phyloP scores from a whole-genome alignment of 805 yeast species.

The Spathaspora sp. region DNA sequence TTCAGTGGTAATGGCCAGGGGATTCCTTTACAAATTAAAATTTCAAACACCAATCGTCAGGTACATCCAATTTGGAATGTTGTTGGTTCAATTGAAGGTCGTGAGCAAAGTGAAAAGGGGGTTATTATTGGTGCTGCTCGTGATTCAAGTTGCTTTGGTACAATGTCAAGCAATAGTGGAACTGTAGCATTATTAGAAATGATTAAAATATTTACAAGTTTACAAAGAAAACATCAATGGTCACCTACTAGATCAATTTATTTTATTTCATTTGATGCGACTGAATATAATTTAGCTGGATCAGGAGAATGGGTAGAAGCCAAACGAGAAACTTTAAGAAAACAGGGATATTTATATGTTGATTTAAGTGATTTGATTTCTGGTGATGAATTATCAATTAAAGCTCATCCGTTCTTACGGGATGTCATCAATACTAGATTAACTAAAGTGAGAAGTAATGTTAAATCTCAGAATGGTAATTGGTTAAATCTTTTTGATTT shows the following conservation, averaged over 20 bases:
- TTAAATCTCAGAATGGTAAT: slow-evolving; percentile 4
- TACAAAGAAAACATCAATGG: slow-evolving; percentile 71
- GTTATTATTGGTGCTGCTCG: slow-evolving; percentile 80
- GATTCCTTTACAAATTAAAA: slow-evolving; percentile 20
- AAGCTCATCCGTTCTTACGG: slow-evolving; percentile 64
- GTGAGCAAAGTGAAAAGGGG: slow-evolving; percentile 73
- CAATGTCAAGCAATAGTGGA: slow-evolving; percentile 68
- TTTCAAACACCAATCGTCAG: slow-evolving; percentile 41
- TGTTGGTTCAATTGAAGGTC: slow-evolving; percentile 71
- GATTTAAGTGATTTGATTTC: slow-evolving; percentile 68
- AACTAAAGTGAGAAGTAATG: slow-evolving; percentile 15
- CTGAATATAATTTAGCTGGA: slow-evolving; percentile 79
- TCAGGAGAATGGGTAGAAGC: slow-evolving; percentile 72
- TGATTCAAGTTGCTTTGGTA: slow-evolving; percentile 76
- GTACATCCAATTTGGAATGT: slow-evolving; percentile 76
- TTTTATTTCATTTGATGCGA: slow-evolving; percentile 81
- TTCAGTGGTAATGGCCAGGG: slow-evolving; percentile 23
- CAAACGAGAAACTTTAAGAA: slow-evolving; percentile 47
- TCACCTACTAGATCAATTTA: slow-evolving; percentile 76
- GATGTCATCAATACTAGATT: slow-evolving; percentile 43
- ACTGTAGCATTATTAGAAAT: slow-evolving; percentile 70
- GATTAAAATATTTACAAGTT: slow-evolving; percentile 59
- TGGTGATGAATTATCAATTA: slow-evolving; percentile 50
- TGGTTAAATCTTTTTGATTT: slow-evolving; percentile 21
- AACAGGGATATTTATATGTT: slow-evolving; percentile 65